Evolutionary conservation across 2,329 filamentous ascomycete genomes (phyloP).

Genomic region (Tolypocladium guangdongense): DNA sequence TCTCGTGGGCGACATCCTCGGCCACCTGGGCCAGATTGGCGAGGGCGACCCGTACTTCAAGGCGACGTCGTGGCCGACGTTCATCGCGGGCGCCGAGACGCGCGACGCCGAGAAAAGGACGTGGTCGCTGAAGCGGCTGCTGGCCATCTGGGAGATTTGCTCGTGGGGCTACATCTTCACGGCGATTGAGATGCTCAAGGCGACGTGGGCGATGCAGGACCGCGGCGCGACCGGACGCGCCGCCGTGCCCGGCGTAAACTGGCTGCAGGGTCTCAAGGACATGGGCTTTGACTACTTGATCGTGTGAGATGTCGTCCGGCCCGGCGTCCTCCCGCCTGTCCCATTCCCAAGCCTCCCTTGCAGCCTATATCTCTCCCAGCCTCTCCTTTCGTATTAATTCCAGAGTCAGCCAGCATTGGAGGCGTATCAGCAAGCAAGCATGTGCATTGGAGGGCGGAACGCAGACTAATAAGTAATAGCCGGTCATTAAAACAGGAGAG

Average conservation of each 20-base stretch:
- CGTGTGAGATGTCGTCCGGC: conserved; percentile 17
- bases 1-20: conserved; percentile 37
- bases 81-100: conserved; percentile 46
- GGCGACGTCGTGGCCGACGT: conserved; percentile 48
- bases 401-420: not conserved
- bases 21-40: conserved; percentile 37
- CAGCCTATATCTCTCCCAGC: not conserved
- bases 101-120: conserved; percentile 31
- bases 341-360: not conserved
- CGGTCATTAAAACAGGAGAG: not conserved
- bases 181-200: conserved; percentile 36
- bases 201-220: conserved; percentile 35
- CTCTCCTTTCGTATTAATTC: not conserved
- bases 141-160: conserved; percentile 32
- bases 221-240: conserved; percentile 7
- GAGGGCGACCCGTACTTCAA: conserved; percentile 43
- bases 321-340: not conserved
- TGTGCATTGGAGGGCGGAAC: not conserved
- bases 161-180: conserved; percentile 41
- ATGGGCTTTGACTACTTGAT: conserved; percentile 35
- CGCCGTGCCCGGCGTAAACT: conserved; percentile 17
- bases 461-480: not conserved
- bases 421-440: not conserved
- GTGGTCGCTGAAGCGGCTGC: conserved; percentile 39
- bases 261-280: conserved; percentile 32